Base-by-base conservation (phyloP, 2,329 filamentous ascomycete genomes). In the Alternaria sp. region DNA sequence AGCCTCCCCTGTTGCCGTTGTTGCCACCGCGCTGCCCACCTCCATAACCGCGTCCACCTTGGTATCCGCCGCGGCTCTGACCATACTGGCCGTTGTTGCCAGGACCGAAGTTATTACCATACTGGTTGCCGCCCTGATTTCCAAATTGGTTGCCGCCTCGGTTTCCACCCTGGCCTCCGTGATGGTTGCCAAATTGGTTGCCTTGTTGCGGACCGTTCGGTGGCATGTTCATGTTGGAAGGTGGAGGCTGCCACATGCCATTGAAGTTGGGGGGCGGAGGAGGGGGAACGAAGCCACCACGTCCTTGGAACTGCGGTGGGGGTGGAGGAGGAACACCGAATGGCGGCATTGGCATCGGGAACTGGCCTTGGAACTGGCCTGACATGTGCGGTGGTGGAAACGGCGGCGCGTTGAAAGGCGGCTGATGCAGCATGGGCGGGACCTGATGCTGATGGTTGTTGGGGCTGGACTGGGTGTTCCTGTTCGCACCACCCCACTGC, bases 201-300 rank as follows among this genome's bases (percentile, higher is more conserved):
- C 59, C 30, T 7, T 52, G 28, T 21, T 55, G 59, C n/a, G 44
- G 47, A 61, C 23, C 67, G 62, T 44, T 69, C 63, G 52, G 62
- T 59, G 67, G 63, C 7, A 60, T 66, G 25, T 61, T 59, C 55
- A 67, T 66, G n/a, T 71, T 68, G 0, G 67, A 65, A n/a, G 67
- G 69, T 6, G 67, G 63, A 23, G 68, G 67, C 49, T 69, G 66
- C 58, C 65, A 76, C 21, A 62, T 59, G n/a, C 70, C 72, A 10
- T 63, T 71, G 46, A 65, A 73, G 49, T 70, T 72, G 21, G 69
- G 68, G 5, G 73, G 71, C 25, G 70, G 72, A n/a, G 72, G 73
- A 13, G 73, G 73, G 7, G 70, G 72, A 3, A 71, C 50, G n/a
- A 65, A 65, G 13, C 61, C 66, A 40, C 51, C 61, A 9, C 61